Conservation (phyloP, 1,284 basidiomycete genomes). For the Melampsora abietis-canadensis region DNA sequence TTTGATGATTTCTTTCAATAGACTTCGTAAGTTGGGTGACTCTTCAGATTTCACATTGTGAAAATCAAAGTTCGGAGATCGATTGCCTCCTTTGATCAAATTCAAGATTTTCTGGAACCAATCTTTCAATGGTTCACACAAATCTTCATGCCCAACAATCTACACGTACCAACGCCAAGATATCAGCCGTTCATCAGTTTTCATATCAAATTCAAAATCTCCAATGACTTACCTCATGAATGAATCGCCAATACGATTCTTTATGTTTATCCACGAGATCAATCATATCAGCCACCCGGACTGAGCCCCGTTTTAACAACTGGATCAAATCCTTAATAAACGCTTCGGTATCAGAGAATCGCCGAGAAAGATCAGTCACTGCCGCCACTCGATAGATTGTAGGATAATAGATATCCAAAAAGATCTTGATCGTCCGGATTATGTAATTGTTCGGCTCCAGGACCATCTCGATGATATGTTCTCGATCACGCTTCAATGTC, state of each 20-base stretch:
- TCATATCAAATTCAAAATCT: neutral
- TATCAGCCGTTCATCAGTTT: neutral
- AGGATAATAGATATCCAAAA: conserved; percentile 43
- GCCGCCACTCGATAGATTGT: conserved; percentile 32
- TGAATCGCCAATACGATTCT: conserved; percentile 40
- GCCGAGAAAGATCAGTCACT: conserved; percentile 24
- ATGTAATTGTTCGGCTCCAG: conserved; percentile 38
- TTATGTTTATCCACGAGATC: conserved; percentile 37
- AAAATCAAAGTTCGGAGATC: neutral
- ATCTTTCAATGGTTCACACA: conserved; percentile 34
- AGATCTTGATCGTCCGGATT: conserved; percentile 29
- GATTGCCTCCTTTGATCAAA: conserved; percentile 23
- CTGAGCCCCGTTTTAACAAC: conserved; percentile 14
- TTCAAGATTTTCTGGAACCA: conserved; percentile 31
- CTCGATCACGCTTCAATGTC: conserved; percentile 40
- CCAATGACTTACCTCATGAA: conserved; percentile 28
- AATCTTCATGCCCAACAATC: conserved; percentile 22
- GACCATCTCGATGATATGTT: conserved; percentile 36
- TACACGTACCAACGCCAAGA: neutral
- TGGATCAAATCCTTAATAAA: conserved; percentile 35
- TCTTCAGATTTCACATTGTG: neutral
- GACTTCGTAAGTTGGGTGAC: neutral
- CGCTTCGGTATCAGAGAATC: conserved; percentile 37
- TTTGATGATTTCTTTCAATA: neutral
- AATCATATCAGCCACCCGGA: conserved; percentile 22